phyloP scores from a whole-genome alignment of 2,329 filamentous ascomycete species.

The Diaporthe amygdali region DNA sequence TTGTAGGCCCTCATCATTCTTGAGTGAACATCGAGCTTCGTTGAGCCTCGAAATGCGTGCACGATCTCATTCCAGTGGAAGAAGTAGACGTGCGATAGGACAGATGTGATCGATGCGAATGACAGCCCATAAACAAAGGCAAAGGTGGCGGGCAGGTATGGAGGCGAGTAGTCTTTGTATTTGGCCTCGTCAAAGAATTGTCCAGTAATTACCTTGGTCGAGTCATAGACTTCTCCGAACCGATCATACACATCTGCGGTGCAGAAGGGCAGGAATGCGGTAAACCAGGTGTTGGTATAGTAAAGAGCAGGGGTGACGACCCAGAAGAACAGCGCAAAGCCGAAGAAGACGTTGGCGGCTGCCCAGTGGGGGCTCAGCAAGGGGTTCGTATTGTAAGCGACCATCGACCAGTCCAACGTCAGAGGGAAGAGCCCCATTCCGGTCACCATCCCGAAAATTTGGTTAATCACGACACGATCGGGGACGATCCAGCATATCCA shows the following conservation, averaged over 20 bases:
- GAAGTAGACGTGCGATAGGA: slow-evolving; percentile 56
- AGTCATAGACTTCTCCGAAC: slow-evolving; percentile 53
- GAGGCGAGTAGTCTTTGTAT: slow-evolving; percentile 58
- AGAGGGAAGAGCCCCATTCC: slow-evolving; percentile 68
- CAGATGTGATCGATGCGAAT: slow-evolving; percentile 37
- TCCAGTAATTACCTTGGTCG: slow-evolving; percentile 50
- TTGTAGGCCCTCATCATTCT: slow-evolving; percentile 47
- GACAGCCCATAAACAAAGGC: slow-evolving; percentile 42
- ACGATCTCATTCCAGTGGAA: slow-evolving; percentile 65
- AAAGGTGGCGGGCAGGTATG: slow-evolving; percentile 51
- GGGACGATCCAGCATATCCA: slow-evolving; percentile 69
- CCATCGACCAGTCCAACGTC: slow-evolving; percentile 67
- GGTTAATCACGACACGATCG: slow-evolving; percentile 65
- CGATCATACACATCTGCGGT: slow-evolving; percentile 61
- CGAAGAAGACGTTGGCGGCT: slow-evolving; percentile 49
- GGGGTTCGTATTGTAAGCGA: slow-evolving; percentile 46
- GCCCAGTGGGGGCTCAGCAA: slow-evolving; percentile 49
- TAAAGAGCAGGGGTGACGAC: slow-evolving; percentile 52
- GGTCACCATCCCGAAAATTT: slow-evolving; percentile 67
- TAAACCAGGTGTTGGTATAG: slow-evolving; percentile 55
- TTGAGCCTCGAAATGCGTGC: slow-evolving; percentile 33
- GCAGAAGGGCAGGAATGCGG: slow-evolving; percentile 57
- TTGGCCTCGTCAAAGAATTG: slow-evolving; percentile 50
- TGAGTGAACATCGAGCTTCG: slow-evolving; percentile 45
- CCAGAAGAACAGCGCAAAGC: slow-evolving; percentile 51